These are phyloP conservation scores for Backusella tuberculispora DNA, from an alignment of 192 early-diverging fungal species.

Conservation along the genomic window DNA sequence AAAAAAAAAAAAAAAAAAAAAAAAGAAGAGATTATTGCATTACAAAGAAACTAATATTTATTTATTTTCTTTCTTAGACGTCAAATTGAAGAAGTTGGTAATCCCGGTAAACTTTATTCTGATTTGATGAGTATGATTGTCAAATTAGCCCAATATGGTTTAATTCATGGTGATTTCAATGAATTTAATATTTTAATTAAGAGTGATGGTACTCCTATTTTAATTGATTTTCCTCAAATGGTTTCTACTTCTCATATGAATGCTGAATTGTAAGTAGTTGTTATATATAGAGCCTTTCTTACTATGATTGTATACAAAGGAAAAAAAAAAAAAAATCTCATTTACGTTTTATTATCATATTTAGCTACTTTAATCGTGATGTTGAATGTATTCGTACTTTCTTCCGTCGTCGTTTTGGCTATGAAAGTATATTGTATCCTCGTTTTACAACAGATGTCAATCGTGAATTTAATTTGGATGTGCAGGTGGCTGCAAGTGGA, in stretches of 20 bases:
- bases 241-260: constrained; percentile 96
- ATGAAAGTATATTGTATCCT: constrained; percentile 91
- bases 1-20: no score
- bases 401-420: constrained; percentile 89
- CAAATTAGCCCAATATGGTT: constrained; percentile 88
- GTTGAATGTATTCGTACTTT: constrained; percentile 96
- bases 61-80: constrained; percentile 51
- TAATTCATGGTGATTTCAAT: constrained; percentile 99
- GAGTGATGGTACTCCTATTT: constrained; percentile 78
- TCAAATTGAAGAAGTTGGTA: constrained; percentile 81
- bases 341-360: no score
- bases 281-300: no score
- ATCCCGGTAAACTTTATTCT: constrained; percentile 94
- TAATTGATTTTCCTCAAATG: constrained; percentile 99
- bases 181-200: constrained; percentile 97
- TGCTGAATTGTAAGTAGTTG: constrained; percentile 74
- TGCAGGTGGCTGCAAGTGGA: constrained; percentile 96
- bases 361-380: constrained; percentile 98
- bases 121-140: constrained; percentile 96
- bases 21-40: no score
- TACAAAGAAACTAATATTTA: neutral
- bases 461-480: constrained; percentile 89
- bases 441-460: constrained; percentile 83
- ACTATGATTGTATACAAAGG: no score
- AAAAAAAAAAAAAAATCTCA: no score